A percentile compares a stretch with the other conserved stretches of the same genome.
Evolutionary conservation across 495 filamentous ascomycete genomes (phyloP).

Genomic region (Hyphodiscus hymeniophilus): DNA sequence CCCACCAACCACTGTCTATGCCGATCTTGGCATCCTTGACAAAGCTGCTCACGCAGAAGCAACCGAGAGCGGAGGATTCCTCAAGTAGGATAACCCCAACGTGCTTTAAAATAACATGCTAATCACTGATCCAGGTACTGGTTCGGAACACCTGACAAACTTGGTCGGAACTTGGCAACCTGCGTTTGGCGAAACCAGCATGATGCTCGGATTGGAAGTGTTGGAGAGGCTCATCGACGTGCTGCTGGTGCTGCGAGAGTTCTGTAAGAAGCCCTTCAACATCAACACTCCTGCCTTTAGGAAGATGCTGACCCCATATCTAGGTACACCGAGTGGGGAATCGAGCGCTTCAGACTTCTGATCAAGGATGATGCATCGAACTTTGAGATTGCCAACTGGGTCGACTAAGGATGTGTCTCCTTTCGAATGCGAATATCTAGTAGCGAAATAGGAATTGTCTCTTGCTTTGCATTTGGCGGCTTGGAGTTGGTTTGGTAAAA

Average conservation of each 20-base stretch:
- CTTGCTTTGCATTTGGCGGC: background rate
- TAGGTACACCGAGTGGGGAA: conserved; percentile 52
- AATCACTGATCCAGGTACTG: conserved; percentile 49
- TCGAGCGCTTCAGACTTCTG: conserved; percentile 54
- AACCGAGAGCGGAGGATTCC: conserved; percentile 65
- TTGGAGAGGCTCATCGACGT: conserved; percentile 48
- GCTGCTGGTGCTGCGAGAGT: conserved; percentile 39
- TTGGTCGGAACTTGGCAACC: conserved; percentile 63
- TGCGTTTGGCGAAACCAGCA: conserved; percentile 66
- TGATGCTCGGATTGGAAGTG: conserved; percentile 61
- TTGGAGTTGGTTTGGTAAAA: background rate
- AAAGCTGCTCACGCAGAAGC: conserved; percentile 71
- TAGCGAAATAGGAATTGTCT: background rate
- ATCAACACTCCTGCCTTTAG: too few species aligned
- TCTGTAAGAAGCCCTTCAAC: too few species aligned
- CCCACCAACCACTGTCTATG: conserved; percentile 48
- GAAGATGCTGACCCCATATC: too few species aligned
- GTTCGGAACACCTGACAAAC: conserved; percentile 61
- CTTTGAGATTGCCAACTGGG: conserved; percentile 56
- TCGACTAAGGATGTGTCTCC: conserved; percentile 5
- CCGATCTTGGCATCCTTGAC: conserved; percentile 59
- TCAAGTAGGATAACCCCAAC: conserved; percentile 48
- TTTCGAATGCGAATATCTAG: background rate
- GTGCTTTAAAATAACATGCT: conserved; percentile 3
- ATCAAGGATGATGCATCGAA: conserved; percentile 45